phyloP scores from a whole-genome alignment of 2,329 filamentous ascomycete species.

The Diaporthe vexans region DNA sequence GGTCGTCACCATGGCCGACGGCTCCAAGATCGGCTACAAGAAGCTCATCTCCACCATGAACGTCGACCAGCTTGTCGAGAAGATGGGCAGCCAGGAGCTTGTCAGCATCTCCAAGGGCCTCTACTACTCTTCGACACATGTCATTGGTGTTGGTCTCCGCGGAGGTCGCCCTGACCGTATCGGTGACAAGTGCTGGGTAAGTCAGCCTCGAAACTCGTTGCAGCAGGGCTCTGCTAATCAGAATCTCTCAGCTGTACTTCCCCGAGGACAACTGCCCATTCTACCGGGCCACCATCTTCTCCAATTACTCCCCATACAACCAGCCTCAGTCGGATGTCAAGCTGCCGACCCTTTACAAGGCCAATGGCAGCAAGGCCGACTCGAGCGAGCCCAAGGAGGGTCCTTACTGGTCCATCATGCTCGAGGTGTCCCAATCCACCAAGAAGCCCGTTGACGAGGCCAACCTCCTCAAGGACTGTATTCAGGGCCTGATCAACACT shows the following conservation, averaged over 20 bases:
- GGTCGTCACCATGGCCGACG: constrained; percentile 84
- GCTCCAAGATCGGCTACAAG: constrained; percentile 90
- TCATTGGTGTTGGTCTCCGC: constrained; percentile 95
- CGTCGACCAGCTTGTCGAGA: constrained; percentile 88
- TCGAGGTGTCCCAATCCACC: constrained; percentile 95
- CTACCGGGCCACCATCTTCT: constrained; percentile 99
- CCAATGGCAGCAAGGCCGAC: constrained; percentile 84
- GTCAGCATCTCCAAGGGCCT: constrained; percentile 87
- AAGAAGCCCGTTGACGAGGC: constrained; percentile 94
- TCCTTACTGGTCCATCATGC: constrained; percentile 99
- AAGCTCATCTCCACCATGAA: constrained; percentile 97
- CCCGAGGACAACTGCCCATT: constrained; percentile 99
- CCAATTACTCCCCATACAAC: constrained; percentile 99
- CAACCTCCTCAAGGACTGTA: constrained; percentile 89
- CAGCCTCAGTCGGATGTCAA: constrained; percentile 87
- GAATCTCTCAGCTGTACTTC: constrained; percentile 82
- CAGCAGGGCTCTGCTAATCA: constrained; percentile 46
- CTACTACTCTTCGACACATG: constrained; percentile 97
- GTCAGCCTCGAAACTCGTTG: constrained; percentile 44
- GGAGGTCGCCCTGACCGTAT: constrained; percentile 94
- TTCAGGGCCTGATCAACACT: constrained; percentile 97
- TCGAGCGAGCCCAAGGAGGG: constrained; percentile 83
- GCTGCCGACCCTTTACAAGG: constrained; percentile 88
- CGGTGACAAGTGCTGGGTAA: constrained; percentile 98
- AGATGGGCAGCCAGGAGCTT: constrained; percentile 90